Conservation (phyloP, 2,329 filamentous ascomycete species). For the Aspergillus hiratsukae region DNA sequence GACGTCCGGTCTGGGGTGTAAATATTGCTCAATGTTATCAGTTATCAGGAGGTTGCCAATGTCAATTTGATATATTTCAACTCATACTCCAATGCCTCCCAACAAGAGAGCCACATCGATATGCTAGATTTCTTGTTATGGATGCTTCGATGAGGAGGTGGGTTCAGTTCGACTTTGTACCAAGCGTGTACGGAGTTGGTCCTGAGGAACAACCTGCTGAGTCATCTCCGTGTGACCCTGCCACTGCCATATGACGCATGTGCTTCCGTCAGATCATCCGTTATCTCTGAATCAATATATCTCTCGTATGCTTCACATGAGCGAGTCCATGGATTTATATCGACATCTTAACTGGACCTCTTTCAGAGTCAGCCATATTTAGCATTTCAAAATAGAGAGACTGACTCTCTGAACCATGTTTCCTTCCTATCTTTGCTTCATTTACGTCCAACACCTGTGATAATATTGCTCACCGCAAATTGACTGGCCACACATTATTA, state of each 20-base stretch:
- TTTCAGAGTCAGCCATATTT: background rate
- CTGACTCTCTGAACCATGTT: background rate
- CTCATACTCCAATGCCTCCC: background rate
- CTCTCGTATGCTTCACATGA: background rate
- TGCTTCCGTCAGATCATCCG: constrained; percentile 17
- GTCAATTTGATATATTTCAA: constrained; percentile 3
- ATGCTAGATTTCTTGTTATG: background rate
- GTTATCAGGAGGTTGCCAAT: constrained; percentile 6
- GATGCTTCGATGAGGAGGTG: background rate
- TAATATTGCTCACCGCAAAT: constrained; percentile 1
- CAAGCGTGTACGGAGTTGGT: background rate
- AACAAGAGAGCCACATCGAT: background rate
- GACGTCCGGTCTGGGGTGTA: constrained; percentile 4
- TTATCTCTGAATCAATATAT: background rate
- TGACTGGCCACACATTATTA: background rate
- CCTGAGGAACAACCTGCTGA: constrained; percentile 18
- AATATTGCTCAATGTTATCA: background rate
- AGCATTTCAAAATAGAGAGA: background rate
- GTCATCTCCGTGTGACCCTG: constrained; percentile 34
- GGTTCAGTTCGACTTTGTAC: background rate
- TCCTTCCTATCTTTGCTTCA: background rate
- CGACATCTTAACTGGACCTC: background rate
- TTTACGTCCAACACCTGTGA: background rate
- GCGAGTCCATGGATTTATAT: background rate
- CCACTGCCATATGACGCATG: constrained; percentile 30